Percentiles rank a stretch among this genome's conserved stretches.
phyloP scores from a whole-genome alignment of 1,284 basidiomycete species.

The Trichosporon inkin region DNA sequence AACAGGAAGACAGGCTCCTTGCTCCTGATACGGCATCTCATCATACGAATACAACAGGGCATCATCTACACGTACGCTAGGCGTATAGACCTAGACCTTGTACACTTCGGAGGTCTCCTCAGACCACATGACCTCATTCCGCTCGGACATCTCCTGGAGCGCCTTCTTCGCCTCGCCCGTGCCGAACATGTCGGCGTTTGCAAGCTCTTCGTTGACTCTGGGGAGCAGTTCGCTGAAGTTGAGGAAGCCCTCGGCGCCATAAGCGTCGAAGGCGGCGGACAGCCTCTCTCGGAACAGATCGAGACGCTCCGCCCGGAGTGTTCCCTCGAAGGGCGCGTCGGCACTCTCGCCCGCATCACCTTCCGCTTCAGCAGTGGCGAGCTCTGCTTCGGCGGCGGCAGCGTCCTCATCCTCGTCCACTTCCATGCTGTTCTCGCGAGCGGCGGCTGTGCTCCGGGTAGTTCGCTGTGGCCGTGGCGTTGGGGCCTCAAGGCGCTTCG shows the following conservation, averaged over 20 bases:
- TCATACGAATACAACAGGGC: conserved; percentile 2
- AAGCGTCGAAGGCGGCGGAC: conserved; percentile 63
- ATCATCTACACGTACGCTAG: background rate
- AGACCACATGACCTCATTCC: conserved; percentile 71
- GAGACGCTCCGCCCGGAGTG: conserved; percentile 56
- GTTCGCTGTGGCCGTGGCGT: background rate
- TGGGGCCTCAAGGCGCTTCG: conserved; percentile 54
- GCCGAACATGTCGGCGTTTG: conserved; percentile 67
- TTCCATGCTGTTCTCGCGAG: conserved; percentile 18
- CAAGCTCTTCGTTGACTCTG: conserved; percentile 72
- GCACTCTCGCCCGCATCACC: conserved; percentile 23
- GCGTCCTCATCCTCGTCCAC: conserved; percentile 25
- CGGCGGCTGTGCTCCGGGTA: background rate
- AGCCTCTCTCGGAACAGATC: conserved; percentile 72
- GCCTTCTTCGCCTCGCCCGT: conserved; percentile 72
- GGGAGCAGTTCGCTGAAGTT: conserved; percentile 68
- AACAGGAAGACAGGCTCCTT: too few relatives aligned
- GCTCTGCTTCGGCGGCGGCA: conserved; percentile 28
- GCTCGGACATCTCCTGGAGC: conserved; percentile 72
- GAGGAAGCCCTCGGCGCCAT: conserved; percentile 69
- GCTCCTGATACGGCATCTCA: background rate
- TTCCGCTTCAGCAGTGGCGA: conserved; percentile 25
- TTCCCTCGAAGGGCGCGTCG: conserved; percentile 16
- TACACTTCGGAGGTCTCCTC: conserved; percentile 69
- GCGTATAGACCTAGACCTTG: conserved; percentile 35